Base-by-base conservation (phyloP, 2,329 filamentous ascomycete genomes). In the Aspergillus pseudotamarii region DNA sequence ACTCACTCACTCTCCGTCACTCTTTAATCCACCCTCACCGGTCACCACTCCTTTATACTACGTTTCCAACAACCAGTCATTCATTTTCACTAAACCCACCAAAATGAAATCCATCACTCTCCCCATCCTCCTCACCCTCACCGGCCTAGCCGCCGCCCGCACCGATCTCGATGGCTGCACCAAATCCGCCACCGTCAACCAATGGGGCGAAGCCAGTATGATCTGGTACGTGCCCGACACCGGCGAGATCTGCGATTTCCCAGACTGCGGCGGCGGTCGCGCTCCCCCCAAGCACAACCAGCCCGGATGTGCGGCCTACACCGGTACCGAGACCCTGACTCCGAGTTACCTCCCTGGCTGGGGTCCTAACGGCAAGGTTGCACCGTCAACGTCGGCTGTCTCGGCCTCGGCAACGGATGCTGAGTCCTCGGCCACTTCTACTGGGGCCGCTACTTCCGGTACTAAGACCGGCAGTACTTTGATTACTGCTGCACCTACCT, bases 181-280 rank as follows among this genome's bases (percentile, higher is more conserved):
- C 55, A 71, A 69, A 28, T 72, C 72, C 16, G 48, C 59, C 43
- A 72, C 72, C 38, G 66, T 63, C 48, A 67, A 73, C 60, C 64
- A 72, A 53, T 71, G 69, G 66, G 56, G 71, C 53, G 64, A 72
- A 56, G 70, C 70, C 66, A 72, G 67, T 56, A 66, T 72, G 65
- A 68, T 75, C 66, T 90, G 82, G 81, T 90, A 86, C 75, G 84
- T 89, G 59, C 88, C 87, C 2, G 86, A 78, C 68, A 86, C 84
- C 21, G 87, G 88, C 72, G 88, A 90, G 79, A 80, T 90, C 72
- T 91, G 89, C 82, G 80, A 81, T 12, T 72, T 86, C 65, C 82
- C 88, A 68, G 88, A 91, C 83, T 91, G 89, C 76, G 88, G 89
- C 62, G 89, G 89, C 67, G 89, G 88, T 60, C 82, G 85, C 53